Base-by-base conservation (phyloP, 768 basidiomycete species). In the Tricholoma flavovirens region DNA sequence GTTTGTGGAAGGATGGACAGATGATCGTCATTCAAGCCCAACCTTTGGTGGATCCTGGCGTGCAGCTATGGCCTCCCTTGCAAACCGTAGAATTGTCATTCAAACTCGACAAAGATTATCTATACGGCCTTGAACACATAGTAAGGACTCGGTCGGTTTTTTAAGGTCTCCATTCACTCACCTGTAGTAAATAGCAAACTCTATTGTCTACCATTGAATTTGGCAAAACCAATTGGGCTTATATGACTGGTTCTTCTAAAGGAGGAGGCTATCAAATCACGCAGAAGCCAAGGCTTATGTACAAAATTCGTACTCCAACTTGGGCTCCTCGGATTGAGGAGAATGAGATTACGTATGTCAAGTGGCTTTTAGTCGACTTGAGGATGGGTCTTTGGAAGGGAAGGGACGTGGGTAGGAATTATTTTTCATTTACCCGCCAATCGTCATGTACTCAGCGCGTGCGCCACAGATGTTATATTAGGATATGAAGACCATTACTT, bases 321-420 rank as follows among this genome's bases (percentile, higher is more conserved):
- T 77, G 73, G 72, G 71, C 69, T 1, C 69, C 67, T 30, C 58
- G 67, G 3, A 70, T 78, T 17, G 64, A 69, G 17, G 73, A 74
- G 49, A 63, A 62, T 9, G 76, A 78, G 19, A 62, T 79, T 11
- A 55, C 64, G 11, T 70, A 71, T 48, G 70, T 69, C 0, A 69
- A 69, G 33, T 61, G 59, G 71, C 51, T 61, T 65, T 15, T 36
- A 38, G 43, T 62, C 57, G 60, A 66, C 32, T 66, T 70, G 17
- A 63, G 73, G 46, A 60, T 68, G 19, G 76, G 73, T 1, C 62
- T 70, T 29, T 77, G 75, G 73, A 69, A 70, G 26, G 73, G 71
- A 9, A 68, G 64, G 55, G 67, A 71, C 66, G 73, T 73, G 52
- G 71, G 72, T 72, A 59, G 56, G 72, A 43, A 5, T 30, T 33